Percentiles rank a stretch among this genome's conserved stretches.
Evolutionary conservation across 2,329 filamentous ascomycete species (phyloP).

Genomic region (Alternaria hordeiaustralica): DNA sequence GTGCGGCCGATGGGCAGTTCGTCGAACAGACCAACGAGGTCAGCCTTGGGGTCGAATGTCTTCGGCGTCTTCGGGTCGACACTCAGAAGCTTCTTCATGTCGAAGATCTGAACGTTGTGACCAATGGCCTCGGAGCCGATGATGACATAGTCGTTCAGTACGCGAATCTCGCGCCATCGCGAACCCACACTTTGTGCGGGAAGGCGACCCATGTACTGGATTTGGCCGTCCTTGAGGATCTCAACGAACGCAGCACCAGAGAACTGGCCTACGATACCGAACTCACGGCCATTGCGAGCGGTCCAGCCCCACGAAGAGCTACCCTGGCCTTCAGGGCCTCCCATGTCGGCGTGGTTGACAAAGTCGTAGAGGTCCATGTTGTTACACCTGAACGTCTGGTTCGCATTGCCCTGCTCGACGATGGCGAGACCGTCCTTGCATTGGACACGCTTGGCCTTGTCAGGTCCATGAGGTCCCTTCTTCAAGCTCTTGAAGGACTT

Average conservation of each 20-base stretch:
- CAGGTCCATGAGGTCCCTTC: constrained; percentile 16
- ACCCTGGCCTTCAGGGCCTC: constrained; percentile 51
- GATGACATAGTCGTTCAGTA: constrained; percentile 53
- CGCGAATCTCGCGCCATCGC: constrained; percentile 61
- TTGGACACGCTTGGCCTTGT: constrained; percentile 18
- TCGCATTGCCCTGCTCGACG: constrained; percentile 29
- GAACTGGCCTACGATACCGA: constrained; percentile 60
- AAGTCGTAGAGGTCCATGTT: constrained; percentile 64
- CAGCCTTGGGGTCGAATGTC: constrained; percentile 37
- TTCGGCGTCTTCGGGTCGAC: constrained; percentile 41
- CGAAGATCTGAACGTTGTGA: constrained; percentile 58
- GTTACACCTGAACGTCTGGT: constrained; percentile 36
- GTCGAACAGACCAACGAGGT: constrained; percentile 36
- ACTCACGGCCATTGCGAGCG: constrained; percentile 59
- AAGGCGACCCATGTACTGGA: constrained; percentile 60
- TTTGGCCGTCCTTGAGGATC: constrained; percentile 56
- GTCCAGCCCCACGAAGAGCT: constrained; percentile 62
- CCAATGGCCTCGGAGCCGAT: constrained; percentile 54
- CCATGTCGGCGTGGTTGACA: constrained; percentile 60
- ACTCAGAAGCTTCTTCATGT: constrained; percentile 56
- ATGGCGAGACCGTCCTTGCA: constrained; percentile 33
- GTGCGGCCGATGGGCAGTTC: constrained; percentile 43
- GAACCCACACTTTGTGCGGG: constrained; percentile 53
- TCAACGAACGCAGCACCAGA: constrained; percentile 63
- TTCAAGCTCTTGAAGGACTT: constrained; percentile 27